Evolutionary conservation across 441 rosid genomes (phyloP).

Genomic region (Adansonia madagascariensis): DNA sequence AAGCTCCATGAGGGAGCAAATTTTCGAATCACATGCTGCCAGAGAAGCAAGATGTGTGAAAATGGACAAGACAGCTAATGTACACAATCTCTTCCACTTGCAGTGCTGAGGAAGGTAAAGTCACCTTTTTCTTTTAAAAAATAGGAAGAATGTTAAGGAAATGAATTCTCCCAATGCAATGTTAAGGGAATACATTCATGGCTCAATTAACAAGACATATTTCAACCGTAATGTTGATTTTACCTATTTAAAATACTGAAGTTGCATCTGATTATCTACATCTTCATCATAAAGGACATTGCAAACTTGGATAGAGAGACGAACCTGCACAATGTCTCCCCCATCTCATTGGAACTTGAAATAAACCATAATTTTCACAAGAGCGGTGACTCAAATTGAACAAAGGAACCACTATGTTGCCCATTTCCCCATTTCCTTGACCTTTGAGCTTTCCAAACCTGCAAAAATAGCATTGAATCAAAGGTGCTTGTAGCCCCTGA

Average conservation of each 20-base stretch:
- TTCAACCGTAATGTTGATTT: neutral
- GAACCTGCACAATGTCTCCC: constrained; percentile 84
- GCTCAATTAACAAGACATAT: neutral
- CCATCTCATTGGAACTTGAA: constrained; percentile 76
- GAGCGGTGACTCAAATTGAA: constrained; percentile 79
- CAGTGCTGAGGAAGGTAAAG: neutral
- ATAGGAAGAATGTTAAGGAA: too few relatives aligned
- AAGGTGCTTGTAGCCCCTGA: constrained; percentile 1
- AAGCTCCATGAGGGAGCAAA: neutral
- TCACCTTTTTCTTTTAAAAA: neutral
- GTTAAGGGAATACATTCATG: neutral
- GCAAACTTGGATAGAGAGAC: neutral
- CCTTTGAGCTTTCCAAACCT: constrained; percentile 99
- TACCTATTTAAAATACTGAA: neutral
- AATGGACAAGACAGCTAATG: neutral
- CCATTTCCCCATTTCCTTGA: constrained; percentile 96
- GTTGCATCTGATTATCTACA: neutral
- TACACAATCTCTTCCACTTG: neutral
- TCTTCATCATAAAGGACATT: constrained; percentile 13
- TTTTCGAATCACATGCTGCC: neutral
- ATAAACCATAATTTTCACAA: constrained; percentile 83
- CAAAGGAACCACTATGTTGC: constrained; percentile 84
- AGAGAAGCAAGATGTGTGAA: neutral
- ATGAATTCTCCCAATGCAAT: neutral
- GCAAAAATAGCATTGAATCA: constrained; percentile 28